A percentile compares a stretch with the other conserved stretches of the same genome.
Evolutionary conservation across 2,329 filamentous ascomycete genomes (phyloP).

Genomic region (Exophiala alcalophila): DNA sequence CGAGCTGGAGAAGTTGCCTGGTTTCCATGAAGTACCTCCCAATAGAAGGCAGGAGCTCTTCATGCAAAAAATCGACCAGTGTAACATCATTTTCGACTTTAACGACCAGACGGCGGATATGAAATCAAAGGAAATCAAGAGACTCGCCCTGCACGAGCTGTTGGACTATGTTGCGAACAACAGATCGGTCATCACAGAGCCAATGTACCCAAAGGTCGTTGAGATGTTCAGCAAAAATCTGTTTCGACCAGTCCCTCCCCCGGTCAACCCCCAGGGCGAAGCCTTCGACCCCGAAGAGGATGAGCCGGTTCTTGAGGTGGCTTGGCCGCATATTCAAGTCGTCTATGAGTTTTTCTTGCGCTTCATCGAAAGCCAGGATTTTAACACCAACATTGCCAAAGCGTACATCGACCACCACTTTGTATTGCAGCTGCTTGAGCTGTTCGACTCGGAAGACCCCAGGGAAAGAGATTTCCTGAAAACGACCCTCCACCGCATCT

Average conservation of each 20-base stretch:
- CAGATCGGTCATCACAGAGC: slow-evolving; percentile 94
- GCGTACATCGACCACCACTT: slow-evolving; percentile 98
- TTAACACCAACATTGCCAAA: slow-evolving; percentile 99
- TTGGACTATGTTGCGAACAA: slow-evolving; percentile 99
- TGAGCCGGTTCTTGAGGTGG: slow-evolving; percentile 94
- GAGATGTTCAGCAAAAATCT: slow-evolving; percentile 99
- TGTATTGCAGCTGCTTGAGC: slow-evolving; percentile 87
- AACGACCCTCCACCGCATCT: slow-evolving; percentile 95
- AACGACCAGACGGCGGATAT: slow-evolving; percentile 97
- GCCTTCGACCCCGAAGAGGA: slow-evolving; percentile 98
- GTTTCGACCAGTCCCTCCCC: slow-evolving; percentile 93
- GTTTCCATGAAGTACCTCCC: slow-evolving; percentile 95
- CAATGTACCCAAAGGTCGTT: slow-evolving; percentile 97
- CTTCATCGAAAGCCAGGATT: slow-evolving; percentile 99
- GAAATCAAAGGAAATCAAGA: slow-evolving; percentile 99
- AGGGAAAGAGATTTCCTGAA: slow-evolving; percentile 96
- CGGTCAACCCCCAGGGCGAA: slow-evolving; percentile 95
- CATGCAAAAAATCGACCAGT: slow-evolving; percentile 99
- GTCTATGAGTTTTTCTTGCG: slow-evolving; percentile 99
- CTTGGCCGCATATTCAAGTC: slow-evolving; percentile 98
- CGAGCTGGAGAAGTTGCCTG: slow-evolving; percentile 93
- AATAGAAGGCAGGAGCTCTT: slow-evolving; percentile 94
- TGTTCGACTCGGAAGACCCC: slow-evolving; percentile 97
- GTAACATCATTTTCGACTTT: slow-evolving; percentile 99
- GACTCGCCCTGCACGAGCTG: slow-evolving; percentile 89